Evolutionary conservation across 495 filamentous ascomycete species (phyloP).

Genomic region (Podospora bellae-mahoneyi): DNA sequence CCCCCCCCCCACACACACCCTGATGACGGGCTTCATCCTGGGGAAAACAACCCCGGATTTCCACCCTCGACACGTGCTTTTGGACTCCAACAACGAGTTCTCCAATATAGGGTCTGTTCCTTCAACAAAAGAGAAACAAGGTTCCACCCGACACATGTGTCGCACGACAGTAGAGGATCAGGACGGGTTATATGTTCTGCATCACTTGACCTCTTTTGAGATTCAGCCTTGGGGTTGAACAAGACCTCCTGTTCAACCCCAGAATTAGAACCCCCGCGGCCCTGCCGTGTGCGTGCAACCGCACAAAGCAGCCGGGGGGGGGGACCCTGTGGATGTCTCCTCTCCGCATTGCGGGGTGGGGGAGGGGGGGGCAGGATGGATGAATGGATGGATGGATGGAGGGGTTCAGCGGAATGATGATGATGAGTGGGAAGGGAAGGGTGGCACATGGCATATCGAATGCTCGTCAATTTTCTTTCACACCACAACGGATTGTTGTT

Average conservation of each 20-base stretch:
- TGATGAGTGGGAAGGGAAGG: not conserved
- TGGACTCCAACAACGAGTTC: not conserved
- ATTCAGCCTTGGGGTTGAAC: not conserved
- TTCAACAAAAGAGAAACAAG: not conserved
- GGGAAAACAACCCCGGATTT: not conserved
- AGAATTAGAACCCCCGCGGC: constrained; percentile 5
- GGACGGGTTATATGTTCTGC: not conserved
- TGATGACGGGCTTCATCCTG: not conserved
- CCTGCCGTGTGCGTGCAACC: not conserved
- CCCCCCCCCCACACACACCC: not conserved
- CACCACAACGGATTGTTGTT: not conserved
- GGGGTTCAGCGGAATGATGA: not conserved
- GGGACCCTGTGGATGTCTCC: constrained; percentile 1
- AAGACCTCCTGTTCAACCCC: not conserved
- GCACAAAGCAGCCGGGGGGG: not conserved
- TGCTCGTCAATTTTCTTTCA: not conserved
- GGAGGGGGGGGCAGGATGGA: not conserved
- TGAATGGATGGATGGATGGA: not conserved
- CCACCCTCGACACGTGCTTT: not conserved
- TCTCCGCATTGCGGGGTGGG: not conserved
- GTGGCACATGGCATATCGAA: not conserved
- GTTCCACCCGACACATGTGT: not conserved
- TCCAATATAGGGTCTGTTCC: not conserved
- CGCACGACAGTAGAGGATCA: not conserved
- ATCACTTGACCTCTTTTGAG: not conserved